Percentiles rank a stretch among this genome's conserved stretches.
Conservation (phyloP, 2,329 filamentous ascomycete species). For the Monosporascus sp. region DNA sequence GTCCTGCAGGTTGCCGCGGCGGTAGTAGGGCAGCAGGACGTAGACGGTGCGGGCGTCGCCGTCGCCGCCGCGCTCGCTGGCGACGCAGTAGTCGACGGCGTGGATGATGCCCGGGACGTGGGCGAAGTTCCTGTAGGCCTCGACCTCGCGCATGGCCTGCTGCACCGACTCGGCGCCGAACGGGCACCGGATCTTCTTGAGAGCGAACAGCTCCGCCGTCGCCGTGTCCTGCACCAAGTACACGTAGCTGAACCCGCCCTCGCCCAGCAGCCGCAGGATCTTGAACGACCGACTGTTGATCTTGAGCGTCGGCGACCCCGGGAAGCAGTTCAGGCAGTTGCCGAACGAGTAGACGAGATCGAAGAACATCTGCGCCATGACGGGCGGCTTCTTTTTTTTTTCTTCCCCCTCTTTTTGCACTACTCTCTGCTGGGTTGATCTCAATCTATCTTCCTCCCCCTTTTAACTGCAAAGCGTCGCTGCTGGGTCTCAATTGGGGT, state of each 20-base stretch:
- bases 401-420: not conserved
- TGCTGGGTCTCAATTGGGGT: no score
- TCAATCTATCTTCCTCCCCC: not conserved
- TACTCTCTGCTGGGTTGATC: no score
- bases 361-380: constrained; percentile 78
- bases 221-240: constrained; percentile 93
- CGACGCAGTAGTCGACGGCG: constrained; percentile 48
- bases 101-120: constrained; percentile 67
- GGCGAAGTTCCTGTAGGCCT: constrained; percentile 88
- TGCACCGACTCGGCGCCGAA: constrained; percentile 95
- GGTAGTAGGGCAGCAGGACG: constrained; percentile 91
- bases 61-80: constrained; percentile 45
- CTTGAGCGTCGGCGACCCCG: constrained; percentile 86
- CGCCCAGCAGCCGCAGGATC: constrained; percentile 86
- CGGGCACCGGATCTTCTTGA: constrained; percentile 98
- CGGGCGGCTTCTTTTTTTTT: constrained; percentile 8
- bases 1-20: constrained; percentile 92
- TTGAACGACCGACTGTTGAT: constrained; percentile 96
- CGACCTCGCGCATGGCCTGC: constrained; percentile 92
- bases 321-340: constrained; percentile 95
- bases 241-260: constrained; percentile 98
- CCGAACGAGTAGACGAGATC: constrained; percentile 88
- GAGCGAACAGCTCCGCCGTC: constrained; percentile 78
- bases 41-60: constrained; percentile 87
- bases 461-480: not conserved